Conservation (phyloP, 352 stramenopile genomes). For the Globisporangium radiosum region DNA sequence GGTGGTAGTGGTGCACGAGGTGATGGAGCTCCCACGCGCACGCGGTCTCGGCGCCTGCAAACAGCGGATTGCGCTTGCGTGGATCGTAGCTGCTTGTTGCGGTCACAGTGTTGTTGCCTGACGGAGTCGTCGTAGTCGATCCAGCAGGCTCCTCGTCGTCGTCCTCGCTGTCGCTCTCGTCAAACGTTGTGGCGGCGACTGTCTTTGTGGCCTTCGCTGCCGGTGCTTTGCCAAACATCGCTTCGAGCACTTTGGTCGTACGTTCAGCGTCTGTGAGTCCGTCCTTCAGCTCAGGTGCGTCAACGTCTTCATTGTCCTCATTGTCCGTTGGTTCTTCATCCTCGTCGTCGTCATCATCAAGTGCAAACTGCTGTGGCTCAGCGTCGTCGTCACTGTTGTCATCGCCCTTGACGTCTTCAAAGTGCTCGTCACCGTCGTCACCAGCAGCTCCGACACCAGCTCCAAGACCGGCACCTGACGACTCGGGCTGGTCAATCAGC, state of each 20-base stretch:
- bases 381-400: slow-evolving; percentile 13
- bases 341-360: slow-evolving; percentile 38
- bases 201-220: slow-evolving; percentile 15
- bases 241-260: slow-evolving; percentile 43
- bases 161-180: slow-evolving; percentile 27
- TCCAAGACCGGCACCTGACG: not conserved
- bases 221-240: slow-evolving; percentile 51
- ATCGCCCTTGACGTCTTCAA: slow-evolving; percentile 37
- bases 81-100: slow-evolving; percentile 60
- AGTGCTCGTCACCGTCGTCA: slow-evolving; percentile 47
- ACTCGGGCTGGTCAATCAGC: slow-evolving; percentile 62
- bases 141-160: not conserved
- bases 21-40: slow-evolving; percentile 92
- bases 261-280: slow-evolving; percentile 44
- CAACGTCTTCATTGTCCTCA: slow-evolving; percentile 18
- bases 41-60: slow-evolving; percentile 53
- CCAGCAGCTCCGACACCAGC: slow-evolving; percentile 4
- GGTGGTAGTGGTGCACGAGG: slow-evolving; percentile 94
- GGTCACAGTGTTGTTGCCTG: no score
- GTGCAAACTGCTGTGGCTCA: slow-evolving; percentile 13
- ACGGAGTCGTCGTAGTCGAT: slow-evolving; percentile 4
- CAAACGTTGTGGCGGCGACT: slow-evolving; percentile 16
- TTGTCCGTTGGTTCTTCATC: slow-evolving; percentile 22
- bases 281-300: slow-evolving; percentile 24
- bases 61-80: slow-evolving; percentile 85